Base-by-base conservation (phyloP, 75 land plant species). In the Selaginella tamariscina region DNA sequence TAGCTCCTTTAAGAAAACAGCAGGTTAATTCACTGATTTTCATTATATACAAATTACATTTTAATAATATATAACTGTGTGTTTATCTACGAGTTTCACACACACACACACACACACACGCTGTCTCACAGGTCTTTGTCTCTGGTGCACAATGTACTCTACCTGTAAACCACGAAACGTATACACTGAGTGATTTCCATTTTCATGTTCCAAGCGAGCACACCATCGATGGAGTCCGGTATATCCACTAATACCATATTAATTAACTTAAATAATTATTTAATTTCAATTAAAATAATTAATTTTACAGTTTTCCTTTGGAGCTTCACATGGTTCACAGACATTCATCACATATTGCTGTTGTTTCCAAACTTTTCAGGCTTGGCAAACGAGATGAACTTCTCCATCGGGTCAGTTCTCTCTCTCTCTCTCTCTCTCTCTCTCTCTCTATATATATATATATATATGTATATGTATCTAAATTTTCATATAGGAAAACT, bases 181-280 rank as follows among this genome's bases (percentile, higher is more conserved):
- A 69, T 27, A 22, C 13, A 1, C 77, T 80, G 20, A 49, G 28
- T 18, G 76, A 78, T 29, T 55, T 33, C 29, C 82, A 74, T 32
- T 80, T 81, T 70, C 82, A 80, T 33, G 66, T 75, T 11, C 82
- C 82, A 24, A 78, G 80, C 2, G 81, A 80, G 76, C 82, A 80
- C 66, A 67, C 73, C 54, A 55, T 80, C 54, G 68, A 80, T 57
- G 77, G 81, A 23, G 27, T 27, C 31, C 65, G 73, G 79, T 79
- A 65, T n/a, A n/a, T n/a, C n/a, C n/a, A n/a, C n/a, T n/a, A n/a
- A n/a, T n/a, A n/a, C n/a, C n/a, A n/a, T n/a, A n/a, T n/a, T n/a
- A n/a, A n/a, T n/a, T n/a, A 39, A 39, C 49, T 39, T 39, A 39
- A 39, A 15, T 5, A 39, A 39, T 5, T 39, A 5, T 39, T 15